A percentile compares a stretch with the other conserved stretches of the same genome.
Evolutionary conservation across 2,329 filamentous ascomycete species (phyloP).

Genomic region (Sporothrix mexicana): DNA sequence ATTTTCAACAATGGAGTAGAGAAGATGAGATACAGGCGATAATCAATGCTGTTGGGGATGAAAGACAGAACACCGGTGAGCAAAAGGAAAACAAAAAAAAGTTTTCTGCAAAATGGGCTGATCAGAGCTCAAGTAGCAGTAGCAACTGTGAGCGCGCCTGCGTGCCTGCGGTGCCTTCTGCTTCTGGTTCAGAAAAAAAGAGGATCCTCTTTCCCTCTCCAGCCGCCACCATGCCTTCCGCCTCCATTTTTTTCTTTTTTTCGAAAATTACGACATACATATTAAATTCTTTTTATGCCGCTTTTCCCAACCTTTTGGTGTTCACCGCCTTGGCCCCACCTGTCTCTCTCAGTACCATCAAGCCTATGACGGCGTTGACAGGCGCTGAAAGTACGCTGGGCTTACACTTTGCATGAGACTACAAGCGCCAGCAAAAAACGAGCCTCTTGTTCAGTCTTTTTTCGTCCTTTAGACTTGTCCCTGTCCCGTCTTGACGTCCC

Average conservation of each 20-base stretch:
- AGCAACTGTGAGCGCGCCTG: background rate
- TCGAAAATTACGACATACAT: background rate
- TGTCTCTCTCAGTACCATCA: background rate
- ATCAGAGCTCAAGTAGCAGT: slow-evolving; percentile 26
- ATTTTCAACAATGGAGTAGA: background rate
- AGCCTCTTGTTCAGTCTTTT: slow-evolving; percentile 7
- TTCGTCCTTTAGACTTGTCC: background rate
- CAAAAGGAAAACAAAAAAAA: slow-evolving; percentile 24
- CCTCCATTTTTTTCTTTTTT: slow-evolving; percentile 1
- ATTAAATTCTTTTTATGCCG: slow-evolving; percentile 26
- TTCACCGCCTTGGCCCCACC: slow-evolving; percentile 33
- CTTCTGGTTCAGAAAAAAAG: background rate
- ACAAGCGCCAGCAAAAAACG: slow-evolving; percentile 31
- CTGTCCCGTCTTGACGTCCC: background rate
- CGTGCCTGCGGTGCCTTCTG: too few relatives aligned
- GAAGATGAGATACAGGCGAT: background rate
- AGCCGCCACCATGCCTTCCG: background rate
- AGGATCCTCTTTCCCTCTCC: background rate
- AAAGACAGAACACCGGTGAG: background rate
- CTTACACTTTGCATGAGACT: slow-evolving; percentile 26
- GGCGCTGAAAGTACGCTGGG: background rate
- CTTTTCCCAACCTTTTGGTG: background rate
- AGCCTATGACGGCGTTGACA: slow-evolving; percentile 8
- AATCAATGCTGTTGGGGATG: slow-evolving; percentile 3
- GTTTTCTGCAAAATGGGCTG: slow-evolving; percentile 33